Evolutionary conservation across 192 early-diverging fungal genomes (phyloP).

Genomic region (Dispira parvispora): DNA sequence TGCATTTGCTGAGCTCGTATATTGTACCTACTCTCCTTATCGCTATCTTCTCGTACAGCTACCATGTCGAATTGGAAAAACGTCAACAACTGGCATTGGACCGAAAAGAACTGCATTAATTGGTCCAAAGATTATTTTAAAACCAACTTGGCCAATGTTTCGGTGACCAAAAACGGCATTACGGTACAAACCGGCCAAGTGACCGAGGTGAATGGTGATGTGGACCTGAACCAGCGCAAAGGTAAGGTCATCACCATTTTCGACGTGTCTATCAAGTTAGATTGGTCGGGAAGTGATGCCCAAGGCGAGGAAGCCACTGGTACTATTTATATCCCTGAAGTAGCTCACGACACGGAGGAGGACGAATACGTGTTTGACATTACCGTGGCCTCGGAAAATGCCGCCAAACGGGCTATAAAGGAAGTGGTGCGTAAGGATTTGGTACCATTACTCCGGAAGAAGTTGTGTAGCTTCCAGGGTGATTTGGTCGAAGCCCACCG

Average conservation of each 20-base stretch:
- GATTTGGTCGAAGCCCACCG: conserved; percentile 61
- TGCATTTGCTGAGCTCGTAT: too few species aligned
- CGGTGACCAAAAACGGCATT: conserved; percentile 34
- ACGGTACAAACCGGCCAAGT: conserved; percentile 41
- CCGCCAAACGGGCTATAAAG: conserved; percentile 37
- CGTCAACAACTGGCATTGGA: conserved; percentile 66
- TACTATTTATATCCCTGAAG: conserved; percentile 71
- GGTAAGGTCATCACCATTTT: conserved; percentile 89
- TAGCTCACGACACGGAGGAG: conserved; percentile 72
- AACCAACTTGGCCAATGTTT: conserved; percentile 35
- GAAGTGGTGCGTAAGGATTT: conserved; percentile 53
- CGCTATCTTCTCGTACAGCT: neutral
- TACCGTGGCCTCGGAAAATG: conserved; percentile 24
- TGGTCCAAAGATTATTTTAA: conserved; percentile 82
- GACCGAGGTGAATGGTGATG: conserved; percentile 61
- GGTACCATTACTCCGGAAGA: conserved; percentile 37
- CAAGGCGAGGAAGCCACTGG: conserved; percentile 50
- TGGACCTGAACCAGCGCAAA: conserved; percentile 88
- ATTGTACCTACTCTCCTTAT: too few species aligned
- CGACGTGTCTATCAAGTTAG: conserved; percentile 62
- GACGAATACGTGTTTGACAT: conserved; percentile 75
- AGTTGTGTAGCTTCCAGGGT: conserved; percentile 41
- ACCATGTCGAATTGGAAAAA: conserved; percentile 59
- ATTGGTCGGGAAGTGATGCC: conserved; percentile 45
- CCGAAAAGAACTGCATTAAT: conserved; percentile 79